Evolutionary conservation across 768 basidiomycete genomes (phyloP), one percentile per base, ranked within the genome.

Genomic region (Suillus brevipes): DNA sequence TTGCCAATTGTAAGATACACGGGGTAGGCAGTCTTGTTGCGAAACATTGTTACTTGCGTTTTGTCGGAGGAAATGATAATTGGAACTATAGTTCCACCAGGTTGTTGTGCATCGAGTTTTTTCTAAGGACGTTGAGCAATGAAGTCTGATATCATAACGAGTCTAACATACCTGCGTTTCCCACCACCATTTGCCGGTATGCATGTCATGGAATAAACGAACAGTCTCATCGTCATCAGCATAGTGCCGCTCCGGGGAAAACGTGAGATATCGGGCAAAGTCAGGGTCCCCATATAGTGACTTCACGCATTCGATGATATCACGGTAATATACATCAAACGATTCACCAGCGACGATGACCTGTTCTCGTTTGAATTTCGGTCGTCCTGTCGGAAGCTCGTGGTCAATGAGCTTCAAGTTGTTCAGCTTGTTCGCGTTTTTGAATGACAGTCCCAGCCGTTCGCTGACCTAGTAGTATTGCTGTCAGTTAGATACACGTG

Each of bases 171-270:
- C 84, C 75, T 85, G 84, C 0, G 74, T 79, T 12, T 60, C 52
- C 83, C 83, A 85, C 84, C 83, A 85, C 84, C 84, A 86, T 56
- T 78, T 75, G 0, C 80, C 82, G 0, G 81, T 84, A 53, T 83
- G 74, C 77, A 84, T 79, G 56, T 85, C 81, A 62, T 73, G 69
- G 64, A 77, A 83, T 0, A 82, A 18, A 0, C 74, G 64, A 0
- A 64, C 50, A 3, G 53, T 74, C 14, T 71, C 23, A 5, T 74
- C 70, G 0, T 60, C 67, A 65, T 81, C 78, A 0, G 67, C 37
- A 66, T 76, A 83, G 57, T 82, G 81, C 4, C 69, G 63, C 65
- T 82, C 82, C 0, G 79, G 82, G 2, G 63, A 62, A 60, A 79
- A 72, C 2, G 72, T 63, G 1, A 83, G 70, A 36, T 79, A 66